Evolutionary conservation across 2,329 filamentous ascomycete genomes (phyloP).

Genomic region (Helicocarpus griseus): DNA sequence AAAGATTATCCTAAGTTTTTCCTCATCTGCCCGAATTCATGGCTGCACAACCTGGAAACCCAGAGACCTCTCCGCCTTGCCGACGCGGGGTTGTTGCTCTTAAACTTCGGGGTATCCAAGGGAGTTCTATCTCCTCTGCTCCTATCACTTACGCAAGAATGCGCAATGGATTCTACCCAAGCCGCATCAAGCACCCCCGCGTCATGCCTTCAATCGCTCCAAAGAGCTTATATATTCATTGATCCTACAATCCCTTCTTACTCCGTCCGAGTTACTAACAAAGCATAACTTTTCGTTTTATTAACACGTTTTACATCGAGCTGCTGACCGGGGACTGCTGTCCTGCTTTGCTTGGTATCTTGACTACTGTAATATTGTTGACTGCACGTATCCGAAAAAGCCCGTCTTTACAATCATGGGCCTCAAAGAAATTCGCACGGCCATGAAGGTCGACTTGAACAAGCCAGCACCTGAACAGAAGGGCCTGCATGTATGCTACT

Average conservation of each 20-base stretch:
- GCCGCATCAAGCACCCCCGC: too few relatives aligned
- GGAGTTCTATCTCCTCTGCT: neutral
- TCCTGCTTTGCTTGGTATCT: too few relatives aligned
- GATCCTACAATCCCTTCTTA: too few relatives aligned
- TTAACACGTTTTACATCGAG: too few relatives aligned
- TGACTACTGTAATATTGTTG: too few relatives aligned
- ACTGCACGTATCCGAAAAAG: neutral
- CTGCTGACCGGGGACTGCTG: too few relatives aligned
- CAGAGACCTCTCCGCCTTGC: neutral
- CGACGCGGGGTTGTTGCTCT: constrained; percentile 1
- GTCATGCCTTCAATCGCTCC: too few relatives aligned
- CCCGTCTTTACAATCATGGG: constrained; percentile 23
- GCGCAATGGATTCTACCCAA: neutral
- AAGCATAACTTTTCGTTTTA: too few relatives aligned
- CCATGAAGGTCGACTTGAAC: constrained; percentile 62
- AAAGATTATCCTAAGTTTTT: too few relatives aligned
- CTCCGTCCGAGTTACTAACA: too few relatives aligned
- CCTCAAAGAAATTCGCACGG: constrained; percentile 51
- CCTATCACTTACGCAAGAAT: neutral
- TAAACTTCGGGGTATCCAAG: neutral
- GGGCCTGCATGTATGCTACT: constrained; percentile 54
- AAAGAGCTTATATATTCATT: too few relatives aligned
- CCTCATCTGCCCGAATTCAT: too few relatives aligned
- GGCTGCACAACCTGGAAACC: neutral
- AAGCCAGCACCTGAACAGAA: constrained; percentile 61